These are phyloP conservation scores for Vigna hirtella DNA, from an alignment of 306 rosid species.

Conservation along the genomic window DNA sequence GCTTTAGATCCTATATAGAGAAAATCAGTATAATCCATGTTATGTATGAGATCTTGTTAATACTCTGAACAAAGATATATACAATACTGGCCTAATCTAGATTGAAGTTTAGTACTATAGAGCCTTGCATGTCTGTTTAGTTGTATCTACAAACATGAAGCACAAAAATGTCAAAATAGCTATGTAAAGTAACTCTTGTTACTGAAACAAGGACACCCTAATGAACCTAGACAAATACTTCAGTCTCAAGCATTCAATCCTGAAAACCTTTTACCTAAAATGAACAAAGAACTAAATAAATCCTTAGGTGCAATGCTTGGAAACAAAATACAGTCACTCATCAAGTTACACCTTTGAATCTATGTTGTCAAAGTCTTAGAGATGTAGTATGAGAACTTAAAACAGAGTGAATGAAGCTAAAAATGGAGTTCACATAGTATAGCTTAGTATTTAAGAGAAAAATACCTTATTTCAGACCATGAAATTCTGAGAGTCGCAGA, in stretches of 20 bases:
- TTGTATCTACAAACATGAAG: constrained; percentile 18
- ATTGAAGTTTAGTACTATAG: constrained; percentile 29
- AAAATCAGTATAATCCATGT: constrained; percentile 31
- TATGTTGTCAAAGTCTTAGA: neutral
- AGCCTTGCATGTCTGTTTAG: neutral
- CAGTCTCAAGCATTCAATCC: constrained; percentile 4
- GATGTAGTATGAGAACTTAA: constrained; percentile 8
- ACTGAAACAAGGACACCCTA: neutral
- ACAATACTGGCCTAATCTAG: constrained; percentile 34
- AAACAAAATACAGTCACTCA: constrained; percentile 21
- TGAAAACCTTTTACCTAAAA: neutral
- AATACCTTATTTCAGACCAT: constrained; percentile 54
- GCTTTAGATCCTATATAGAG: constrained; percentile 40
- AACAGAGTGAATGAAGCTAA: constrained; percentile 35
- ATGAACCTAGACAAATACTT: neutral
- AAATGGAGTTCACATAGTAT: constrained; percentile 47
- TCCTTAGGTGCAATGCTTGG: neutral
- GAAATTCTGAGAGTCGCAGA: constrained; percentile 69
- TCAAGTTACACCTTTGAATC: constrained; percentile 6
- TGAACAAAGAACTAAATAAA: constrained; percentile 6
- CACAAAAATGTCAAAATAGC: constrained; percentile 27
- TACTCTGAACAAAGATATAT: constrained; percentile 2
- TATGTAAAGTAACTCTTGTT: neutral
- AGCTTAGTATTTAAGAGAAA: constrained; percentile 44
- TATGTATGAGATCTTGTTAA: constrained; percentile 27